These are phyloP conservation scores for Pichia sp. DNA, from an alignment of 1,139 yeast species.

Conservation along the genomic window DNA sequence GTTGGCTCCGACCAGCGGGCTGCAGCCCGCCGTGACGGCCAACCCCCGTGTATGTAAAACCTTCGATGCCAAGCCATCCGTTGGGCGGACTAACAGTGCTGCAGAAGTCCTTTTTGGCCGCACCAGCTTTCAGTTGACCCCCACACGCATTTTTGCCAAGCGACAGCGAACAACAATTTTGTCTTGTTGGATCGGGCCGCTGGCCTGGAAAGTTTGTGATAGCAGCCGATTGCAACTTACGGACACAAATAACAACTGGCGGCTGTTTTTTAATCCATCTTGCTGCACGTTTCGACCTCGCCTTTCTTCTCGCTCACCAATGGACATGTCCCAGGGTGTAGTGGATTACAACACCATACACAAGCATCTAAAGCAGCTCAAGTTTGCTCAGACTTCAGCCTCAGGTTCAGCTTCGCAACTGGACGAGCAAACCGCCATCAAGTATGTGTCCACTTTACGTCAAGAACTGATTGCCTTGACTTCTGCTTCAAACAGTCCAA, in stretches of 20 bases:
- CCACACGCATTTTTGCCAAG: not conserved
- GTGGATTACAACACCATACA: constrained; percentile 26
- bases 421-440: constrained; percentile 23
- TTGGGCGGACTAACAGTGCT: no score
- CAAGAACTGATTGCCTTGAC: constrained; percentile 8
- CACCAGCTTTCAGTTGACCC: not conserved
- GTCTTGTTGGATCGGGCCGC: not conserved
- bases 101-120: no score
- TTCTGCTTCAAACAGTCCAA: not conserved
- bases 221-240: not conserved
- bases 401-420: constrained; percentile 10
- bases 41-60: no score
- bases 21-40: no score
- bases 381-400: constrained; percentile 1
- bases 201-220: not conserved
- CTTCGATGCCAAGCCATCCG: no score
- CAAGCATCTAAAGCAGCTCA: constrained; percentile 24
- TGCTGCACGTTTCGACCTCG: not conserved
- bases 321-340: not conserved
- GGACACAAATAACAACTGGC: not conserved
- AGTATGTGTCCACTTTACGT: constrained; percentile 15
- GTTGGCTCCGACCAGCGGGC: no score
- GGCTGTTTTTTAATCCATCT: not conserved
- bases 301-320: not conserved
- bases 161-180: not conserved